Evolutionary conservation across 1,284 basidiomycete species (phyloP), one percentile per base, ranked within the genome.

Genomic region (Rhizoctonia solani): DNA sequence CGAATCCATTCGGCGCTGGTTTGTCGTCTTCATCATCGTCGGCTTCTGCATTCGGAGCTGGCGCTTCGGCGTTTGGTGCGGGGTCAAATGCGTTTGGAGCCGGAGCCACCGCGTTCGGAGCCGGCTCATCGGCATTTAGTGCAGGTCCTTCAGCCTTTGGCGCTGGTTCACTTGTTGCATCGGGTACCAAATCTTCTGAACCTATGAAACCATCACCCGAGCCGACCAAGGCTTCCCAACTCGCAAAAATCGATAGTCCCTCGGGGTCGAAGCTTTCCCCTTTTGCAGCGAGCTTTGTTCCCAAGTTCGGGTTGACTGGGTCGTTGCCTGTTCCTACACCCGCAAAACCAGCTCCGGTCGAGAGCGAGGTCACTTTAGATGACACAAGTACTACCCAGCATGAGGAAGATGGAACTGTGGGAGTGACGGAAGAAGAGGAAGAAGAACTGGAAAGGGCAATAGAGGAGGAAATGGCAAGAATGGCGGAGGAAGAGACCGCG

Each of bases 211-310:
- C n/a, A n/a, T n/a, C n/a, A n/a, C n/a, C n/a, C n/a, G n/a, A n/a
- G n/a, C n/a, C n/a, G n/a, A n/a, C n/a, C 44, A 6, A 13, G 4
- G 58, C 32, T 37, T 30, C 53, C 29, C 56, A 44, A 11, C 4
- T 29, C 2, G n/a, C n/a, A n/a, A n/a, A n/a, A 27, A 13, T 25
- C n/a, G 21, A 16, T 8, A 65, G 49, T 16, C 59, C 59, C 13
- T 34, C 49, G 2, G 3, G 8, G 2, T 29, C 59, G 25, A 65
- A 53, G 30, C 29, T 65, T 2, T 65, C 59, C 4, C 49, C 59
- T 9, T 65, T 53, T 52, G 59, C 59, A 3, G 4, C 59, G 49
- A 53, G n/a, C 19, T 65, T 65, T 44, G 59, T 65, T 9, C 59
- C 59, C 6, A 65, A 53, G 34, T 65, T 65, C 16, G 21, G 19